These are phyloP conservation scores for Penicillium angulare DNA, from an alignment of 495 filamentous ascomycete species.

Conservation along the genomic window DNA sequence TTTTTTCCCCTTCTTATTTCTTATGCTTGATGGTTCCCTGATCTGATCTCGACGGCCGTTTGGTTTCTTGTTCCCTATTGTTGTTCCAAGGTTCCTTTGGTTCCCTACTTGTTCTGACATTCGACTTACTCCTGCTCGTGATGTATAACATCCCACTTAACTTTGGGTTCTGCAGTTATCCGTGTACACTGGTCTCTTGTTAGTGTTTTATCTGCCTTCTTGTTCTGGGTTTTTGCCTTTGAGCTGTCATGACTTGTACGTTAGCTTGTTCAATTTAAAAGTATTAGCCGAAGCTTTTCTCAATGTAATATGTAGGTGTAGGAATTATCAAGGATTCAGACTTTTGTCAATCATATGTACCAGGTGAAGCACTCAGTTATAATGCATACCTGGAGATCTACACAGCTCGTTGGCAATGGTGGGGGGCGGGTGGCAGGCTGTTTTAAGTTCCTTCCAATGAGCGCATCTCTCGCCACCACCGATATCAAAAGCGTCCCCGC, in stretches of 20 bases:
- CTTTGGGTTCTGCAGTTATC: neutral
- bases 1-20: too few relatives aligned
- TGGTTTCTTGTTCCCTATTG: too few relatives aligned
- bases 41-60: conserved; percentile 13
- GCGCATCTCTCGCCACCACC: neutral
- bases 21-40: conserved; percentile 14
- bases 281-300: conserved; percentile 4
- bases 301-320: neutral
- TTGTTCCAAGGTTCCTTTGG: too few relatives aligned
- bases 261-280: conserved; percentile 14
- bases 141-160: neutral
- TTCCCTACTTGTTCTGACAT: neutral
- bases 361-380: too few relatives aligned
- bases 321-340: too few relatives aligned
- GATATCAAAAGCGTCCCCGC: neutral
- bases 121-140: neutral
- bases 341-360: too few relatives aligned
- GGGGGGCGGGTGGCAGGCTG: too few relatives aligned
- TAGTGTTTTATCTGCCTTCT: neutral
- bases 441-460: neutral
- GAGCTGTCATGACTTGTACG: conserved; percentile 22
- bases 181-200: neutral
- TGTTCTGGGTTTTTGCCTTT: neutral
- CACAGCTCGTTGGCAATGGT: too few relatives aligned
- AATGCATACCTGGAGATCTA: too few relatives aligned